A percentile compares a stretch with the other conserved stretches of the same genome.
Evolutionary conservation across 495 filamentous ascomycete species (phyloP).

Genomic region (Gamarada debralockiae): DNA sequence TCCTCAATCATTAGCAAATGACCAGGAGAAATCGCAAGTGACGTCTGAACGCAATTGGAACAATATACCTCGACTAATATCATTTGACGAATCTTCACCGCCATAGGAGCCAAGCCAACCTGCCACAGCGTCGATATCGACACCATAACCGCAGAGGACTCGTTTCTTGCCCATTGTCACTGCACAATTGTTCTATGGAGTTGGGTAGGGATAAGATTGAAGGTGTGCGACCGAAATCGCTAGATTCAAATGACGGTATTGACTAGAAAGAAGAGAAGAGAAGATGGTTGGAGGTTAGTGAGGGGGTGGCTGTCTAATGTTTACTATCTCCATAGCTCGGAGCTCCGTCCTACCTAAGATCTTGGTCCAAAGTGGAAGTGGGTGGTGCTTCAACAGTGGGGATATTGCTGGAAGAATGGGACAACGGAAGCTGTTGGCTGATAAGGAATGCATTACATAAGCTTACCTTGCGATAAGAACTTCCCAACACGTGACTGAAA

Average conservation of each 20-base stretch:
- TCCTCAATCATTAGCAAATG: not conserved
- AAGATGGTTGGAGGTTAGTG: not conserved
- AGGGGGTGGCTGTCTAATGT: not conserved
- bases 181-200: not conserved
- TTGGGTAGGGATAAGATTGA: not conserved
- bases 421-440: not conserved
- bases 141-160: constrained; percentile 49
- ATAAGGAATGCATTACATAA: not conserved
- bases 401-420: not conserved
- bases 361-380: not conserved
- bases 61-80: constrained; percentile 58
- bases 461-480: not conserved
- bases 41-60: not conserved
- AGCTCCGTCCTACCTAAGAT: not conserved
- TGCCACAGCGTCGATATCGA: constrained; percentile 68
- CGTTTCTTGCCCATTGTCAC: constrained; percentile 56
- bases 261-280: not conserved
- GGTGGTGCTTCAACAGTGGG: not conserved
- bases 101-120: constrained; percentile 72
- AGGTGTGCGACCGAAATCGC: too few relatives aligned
- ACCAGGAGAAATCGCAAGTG: too few relatives aligned
- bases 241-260: not conserved
- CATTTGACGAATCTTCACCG: constrained; percentile 65
- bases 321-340: not conserved
- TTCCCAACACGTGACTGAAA: too few relatives aligned